Evolutionary conservation across 2,329 filamentous ascomycete species (phyloP), one percentile per base, ranked within the genome.

Genomic region (Paramyrothecium roridum): DNA sequence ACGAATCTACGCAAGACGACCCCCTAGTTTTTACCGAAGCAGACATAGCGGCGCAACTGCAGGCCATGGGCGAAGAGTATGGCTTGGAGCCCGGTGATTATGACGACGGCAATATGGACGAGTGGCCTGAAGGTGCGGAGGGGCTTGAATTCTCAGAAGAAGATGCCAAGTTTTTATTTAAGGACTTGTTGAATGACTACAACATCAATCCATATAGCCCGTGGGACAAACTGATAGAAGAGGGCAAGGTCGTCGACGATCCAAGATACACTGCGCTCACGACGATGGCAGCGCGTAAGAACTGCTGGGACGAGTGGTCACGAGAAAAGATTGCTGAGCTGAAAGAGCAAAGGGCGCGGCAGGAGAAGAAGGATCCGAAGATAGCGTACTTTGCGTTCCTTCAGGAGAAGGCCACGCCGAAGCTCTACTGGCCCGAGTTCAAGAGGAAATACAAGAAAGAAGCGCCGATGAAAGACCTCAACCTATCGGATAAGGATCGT

Each of bases 391-490:
- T 98, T 57, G 82, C 83, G 0, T 89, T 99, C 59, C 77, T 99
- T 30, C 86, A 93, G 59, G 84, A 88, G 50, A 84, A 91, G 62
- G 93, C 93, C 0, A 95, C 88, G 0, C 88, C 91, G 0, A 98
- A 96, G 73, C 80, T 99, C 1, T 99, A 96, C 78, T 99, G 95
- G 95, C 88, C 91, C 0, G 95, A 99, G 69, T 99, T 99, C 74
- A 91, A 90, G 65, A 82, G 95, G 34, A 99, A 97, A 69, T 95
- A 86, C 73, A 89, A 88, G 61, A 93, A 89, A 61, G 92, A 96
- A 60, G 72, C 83, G 0, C 82, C 87, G 52, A 92, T 99, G 89
- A 89, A 87, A 57, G 89, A 93, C 56, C 77, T 83, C 30, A 82
- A 80, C 52, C 77, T 93, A 22, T 75, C 78, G 34, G 91, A 93